phyloP scores from a whole-genome alignment of 225 moss, liverwort and hornwort species.

The Pseudisothecium myosuroides region DNA sequence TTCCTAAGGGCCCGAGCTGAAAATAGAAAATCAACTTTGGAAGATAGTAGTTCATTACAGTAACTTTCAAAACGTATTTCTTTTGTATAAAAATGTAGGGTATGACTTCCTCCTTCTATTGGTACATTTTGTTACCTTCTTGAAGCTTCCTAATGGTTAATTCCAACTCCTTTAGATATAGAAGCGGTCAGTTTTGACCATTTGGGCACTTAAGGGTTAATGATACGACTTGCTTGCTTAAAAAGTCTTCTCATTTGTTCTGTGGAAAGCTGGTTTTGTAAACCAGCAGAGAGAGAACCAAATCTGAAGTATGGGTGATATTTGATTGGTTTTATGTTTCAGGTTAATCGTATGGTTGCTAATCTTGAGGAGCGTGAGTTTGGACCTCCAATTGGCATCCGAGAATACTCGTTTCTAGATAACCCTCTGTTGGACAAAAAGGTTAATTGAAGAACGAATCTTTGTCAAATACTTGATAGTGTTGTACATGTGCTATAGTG shows the following conservation, averaged over 20 bases:
- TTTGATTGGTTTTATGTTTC: not conserved
- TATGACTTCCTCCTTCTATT: not conserved
- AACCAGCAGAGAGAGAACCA: not conserved
- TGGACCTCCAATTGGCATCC: slow-evolving; percentile 64
- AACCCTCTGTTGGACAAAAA: slow-evolving; percentile 54
- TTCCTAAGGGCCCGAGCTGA: not conserved
- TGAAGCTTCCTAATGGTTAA: too few species aligned
- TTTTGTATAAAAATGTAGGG: not conserved
- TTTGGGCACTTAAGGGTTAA: not conserved
- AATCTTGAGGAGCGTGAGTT: slow-evolving; percentile 20
- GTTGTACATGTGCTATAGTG: not conserved
- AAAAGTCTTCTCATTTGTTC: not conserved
- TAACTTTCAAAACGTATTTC: not conserved
- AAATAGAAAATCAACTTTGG: not conserved
- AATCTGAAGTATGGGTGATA: not conserved
- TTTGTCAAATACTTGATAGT: not conserved
- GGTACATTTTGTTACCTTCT: not conserved
- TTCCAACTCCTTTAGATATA: not conserved
- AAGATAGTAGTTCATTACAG: not conserved
- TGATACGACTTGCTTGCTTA: not conserved
- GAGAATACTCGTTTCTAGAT: slow-evolving; percentile 86
- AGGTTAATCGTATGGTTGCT: slow-evolving; percentile 60
- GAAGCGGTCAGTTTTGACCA: not conserved
- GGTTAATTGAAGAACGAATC: slow-evolving; percentile 15
- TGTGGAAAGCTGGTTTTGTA: not conserved